Evolutionary conservation across 805 yeast genomes (phyloP).

Genomic region (Saturnispora besseyi): DNA sequence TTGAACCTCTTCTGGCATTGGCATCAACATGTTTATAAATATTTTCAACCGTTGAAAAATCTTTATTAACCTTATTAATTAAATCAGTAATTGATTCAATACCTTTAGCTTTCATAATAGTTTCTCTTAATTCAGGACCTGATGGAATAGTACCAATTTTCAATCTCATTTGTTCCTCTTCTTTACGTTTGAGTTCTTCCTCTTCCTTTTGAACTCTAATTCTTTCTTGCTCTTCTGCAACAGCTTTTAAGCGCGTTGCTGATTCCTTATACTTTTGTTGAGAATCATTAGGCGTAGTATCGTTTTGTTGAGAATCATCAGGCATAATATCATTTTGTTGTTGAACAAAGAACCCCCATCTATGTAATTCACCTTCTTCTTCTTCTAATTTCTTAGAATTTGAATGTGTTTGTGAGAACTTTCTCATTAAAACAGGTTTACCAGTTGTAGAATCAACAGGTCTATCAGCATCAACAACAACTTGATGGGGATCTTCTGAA

Average conservation of each 20-base stretch:
- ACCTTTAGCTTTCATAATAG: slow-evolving; percentile 68
- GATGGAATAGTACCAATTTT: slow-evolving; percentile 37
- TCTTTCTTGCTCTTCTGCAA: slow-evolving; percentile 8
- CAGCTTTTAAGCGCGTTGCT: background rate
- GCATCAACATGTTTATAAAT: slow-evolving; percentile 19
- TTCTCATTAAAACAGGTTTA: slow-evolving; percentile 56
- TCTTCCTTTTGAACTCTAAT: slow-evolving; percentile 4
- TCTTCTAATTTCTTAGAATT: slow-evolving; percentile 73
- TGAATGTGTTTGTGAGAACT: slow-evolving; percentile 53
- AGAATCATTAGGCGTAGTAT: slow-evolving; percentile 22
- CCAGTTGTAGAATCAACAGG: slow-evolving; percentile 67
- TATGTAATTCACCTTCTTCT: slow-evolving; percentile 89
- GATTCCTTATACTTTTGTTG: slow-evolving; percentile 6
- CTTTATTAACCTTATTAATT: slow-evolving; percentile 53
- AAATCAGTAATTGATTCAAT: slow-evolving; percentile 60
- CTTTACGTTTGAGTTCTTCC: slow-evolving; percentile 8
- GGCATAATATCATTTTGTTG: slow-evolving; percentile 37
- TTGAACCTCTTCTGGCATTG: background rate
- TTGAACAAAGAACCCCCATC: slow-evolving; percentile 74
- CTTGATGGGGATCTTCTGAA: slow-evolving; percentile 48
- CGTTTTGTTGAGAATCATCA: slow-evolving; percentile 35
- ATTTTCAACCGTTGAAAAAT: slow-evolving; percentile 27
- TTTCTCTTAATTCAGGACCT: slow-evolving; percentile 46
- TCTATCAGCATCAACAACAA: slow-evolving; percentile 55
- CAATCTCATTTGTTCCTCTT: slow-evolving; percentile 9